Evolutionary conservation across 176 grass and related monocot species (phyloP).

Genomic region (Oryza meyeriana): DNA sequence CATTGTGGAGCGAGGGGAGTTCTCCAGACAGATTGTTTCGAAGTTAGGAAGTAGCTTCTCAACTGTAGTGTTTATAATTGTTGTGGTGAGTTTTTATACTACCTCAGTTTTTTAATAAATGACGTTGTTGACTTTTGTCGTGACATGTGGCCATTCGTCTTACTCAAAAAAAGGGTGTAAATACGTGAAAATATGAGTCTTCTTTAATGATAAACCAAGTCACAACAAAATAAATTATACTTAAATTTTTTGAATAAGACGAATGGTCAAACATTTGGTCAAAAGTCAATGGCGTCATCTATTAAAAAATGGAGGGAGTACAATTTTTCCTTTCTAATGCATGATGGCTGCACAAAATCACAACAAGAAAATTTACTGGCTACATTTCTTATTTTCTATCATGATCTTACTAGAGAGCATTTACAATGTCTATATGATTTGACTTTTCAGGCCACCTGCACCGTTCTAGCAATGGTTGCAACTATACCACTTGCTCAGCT

Average conservation of each 20-base stretch:
- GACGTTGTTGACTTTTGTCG: no score
- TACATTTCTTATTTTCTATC: neutral
- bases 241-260: no score
- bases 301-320: no score
- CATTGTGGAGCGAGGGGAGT: slow-evolving; percentile 70
- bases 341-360: neutral
- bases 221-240: no score
- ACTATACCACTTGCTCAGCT: slow-evolving; percentile 90
- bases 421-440: neutral
- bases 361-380: neutral
- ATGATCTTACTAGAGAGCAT: neutral
- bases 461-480: slow-evolving; percentile 86
- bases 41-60: slow-evolving; percentile 99
- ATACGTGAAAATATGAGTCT: no score
- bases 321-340: neutral
- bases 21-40: slow-evolving; percentile 70
- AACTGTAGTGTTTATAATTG: slow-evolving; percentile 78
- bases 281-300: no score
- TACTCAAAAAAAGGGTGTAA: no score
- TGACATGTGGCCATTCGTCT: no score
- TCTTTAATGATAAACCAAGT: no score
- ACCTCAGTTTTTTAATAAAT: no score
- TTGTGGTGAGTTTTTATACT: slow-evolving; percentile 82
- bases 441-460: slow-evolving; percentile 77
- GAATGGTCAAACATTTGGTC: no score